phyloP scores from a whole-genome alignment of 805 yeast genomes.

The Suhomyces pyralidae region DNA sequence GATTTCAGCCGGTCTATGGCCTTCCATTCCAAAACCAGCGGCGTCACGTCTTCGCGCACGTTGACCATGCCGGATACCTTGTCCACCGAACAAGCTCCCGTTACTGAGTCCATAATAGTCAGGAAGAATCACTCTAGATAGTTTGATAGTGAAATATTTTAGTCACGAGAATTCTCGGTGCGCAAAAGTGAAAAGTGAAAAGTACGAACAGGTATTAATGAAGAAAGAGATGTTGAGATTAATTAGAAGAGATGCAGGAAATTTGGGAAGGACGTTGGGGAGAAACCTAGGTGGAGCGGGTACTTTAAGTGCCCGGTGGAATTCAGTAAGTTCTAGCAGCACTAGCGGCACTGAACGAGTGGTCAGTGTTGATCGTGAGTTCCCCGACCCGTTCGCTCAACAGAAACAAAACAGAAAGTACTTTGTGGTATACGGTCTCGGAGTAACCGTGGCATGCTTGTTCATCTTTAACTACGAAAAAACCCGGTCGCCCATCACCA shows the following conservation, averaged over 20 bases:
- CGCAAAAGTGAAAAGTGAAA: too few relatives aligned
- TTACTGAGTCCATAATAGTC: conserved; percentile 19
- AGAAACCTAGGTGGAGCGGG: too few relatives aligned
- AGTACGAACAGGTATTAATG: too few relatives aligned
- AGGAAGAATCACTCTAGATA: too few relatives aligned
- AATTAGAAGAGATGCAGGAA: too few relatives aligned
- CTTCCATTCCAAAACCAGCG: conserved; percentile 41
- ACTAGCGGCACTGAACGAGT: background rate
- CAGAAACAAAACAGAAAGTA: conserved; percentile 49
- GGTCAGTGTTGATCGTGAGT: conserved; percentile 67
- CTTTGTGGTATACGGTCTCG: conserved; percentile 46
- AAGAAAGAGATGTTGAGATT: too few relatives aligned
- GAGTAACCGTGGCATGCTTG: conserved; percentile 35
- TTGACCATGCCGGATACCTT: conserved; percentile 41
- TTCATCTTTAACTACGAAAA: conserved; percentile 92
- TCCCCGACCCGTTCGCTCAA: conserved; percentile 75
- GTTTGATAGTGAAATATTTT: too few relatives aligned
- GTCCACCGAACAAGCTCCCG: conserved; percentile 43
- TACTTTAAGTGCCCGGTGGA: too few relatives aligned
- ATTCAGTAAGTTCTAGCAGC: too few relatives aligned
- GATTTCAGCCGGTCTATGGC: conserved; percentile 39
- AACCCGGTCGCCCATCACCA: conserved; percentile 82
- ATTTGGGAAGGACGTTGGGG: too few relatives aligned
- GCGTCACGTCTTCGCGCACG: conserved; percentile 41
- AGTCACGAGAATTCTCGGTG: background rate